Evolutionary conservation across 106 monocot genomes (phyloP).

Genomic region (Ottelia alismoides): DNA sequence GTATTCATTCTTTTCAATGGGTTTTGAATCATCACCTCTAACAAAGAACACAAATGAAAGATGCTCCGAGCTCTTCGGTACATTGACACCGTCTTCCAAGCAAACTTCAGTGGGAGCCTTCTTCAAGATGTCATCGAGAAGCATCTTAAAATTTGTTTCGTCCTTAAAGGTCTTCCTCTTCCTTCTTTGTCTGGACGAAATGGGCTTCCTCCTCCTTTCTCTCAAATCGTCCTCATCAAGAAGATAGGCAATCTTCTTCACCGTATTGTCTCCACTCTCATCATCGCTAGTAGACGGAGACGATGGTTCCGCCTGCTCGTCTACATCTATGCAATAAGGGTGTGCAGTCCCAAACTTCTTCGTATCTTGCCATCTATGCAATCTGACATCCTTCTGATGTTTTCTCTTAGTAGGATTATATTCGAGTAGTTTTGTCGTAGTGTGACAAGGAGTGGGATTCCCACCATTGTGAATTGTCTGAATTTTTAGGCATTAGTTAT

Average conservation of each 20-base stretch:
- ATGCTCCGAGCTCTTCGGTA: background rate
- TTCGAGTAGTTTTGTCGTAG: too few relatives aligned
- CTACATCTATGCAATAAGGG: too few relatives aligned
- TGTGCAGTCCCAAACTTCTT: background rate
- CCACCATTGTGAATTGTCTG: too few relatives aligned
- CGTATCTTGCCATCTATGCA: background rate
- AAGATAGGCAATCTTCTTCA: background rate
- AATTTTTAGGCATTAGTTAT: too few relatives aligned
- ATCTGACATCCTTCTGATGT: background rate
- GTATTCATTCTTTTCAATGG: constrained; percentile 11
- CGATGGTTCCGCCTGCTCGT: background rate
- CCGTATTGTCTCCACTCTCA: background rate
- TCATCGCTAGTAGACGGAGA: background rate
- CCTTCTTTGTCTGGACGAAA: background rate
- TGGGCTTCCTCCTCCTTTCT: background rate
- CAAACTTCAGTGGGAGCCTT: background rate
- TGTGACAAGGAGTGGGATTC: too few relatives aligned
- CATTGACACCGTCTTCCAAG: background rate
- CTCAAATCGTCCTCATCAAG: background rate
- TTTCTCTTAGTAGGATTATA: too few relatives aligned
- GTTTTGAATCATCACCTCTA: constrained; percentile 16
- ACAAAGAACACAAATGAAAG: constrained; percentile 16
- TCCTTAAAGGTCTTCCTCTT: constrained; percentile 1
- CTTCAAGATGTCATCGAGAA: constrained; percentile 7
- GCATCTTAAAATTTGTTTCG: constrained; percentile 4